Evolutionary conservation across 495 filamentous ascomycete species (phyloP).

Genomic region (Neurospora sp.): DNA sequence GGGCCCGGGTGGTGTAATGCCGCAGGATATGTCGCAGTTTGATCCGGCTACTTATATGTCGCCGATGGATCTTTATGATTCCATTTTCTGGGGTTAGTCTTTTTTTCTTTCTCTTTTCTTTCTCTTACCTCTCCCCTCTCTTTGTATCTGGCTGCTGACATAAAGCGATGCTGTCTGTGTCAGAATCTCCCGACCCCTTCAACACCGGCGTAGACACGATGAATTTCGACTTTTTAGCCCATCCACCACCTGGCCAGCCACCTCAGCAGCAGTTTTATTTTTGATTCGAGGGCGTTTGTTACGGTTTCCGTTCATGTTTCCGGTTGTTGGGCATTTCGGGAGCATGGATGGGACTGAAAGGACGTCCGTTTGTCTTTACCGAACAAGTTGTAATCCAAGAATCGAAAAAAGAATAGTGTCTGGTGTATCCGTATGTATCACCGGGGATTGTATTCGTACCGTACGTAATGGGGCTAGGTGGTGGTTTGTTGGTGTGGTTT

Average conservation of each 20-base stretch:
- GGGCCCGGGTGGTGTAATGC: constrained; percentile 5
- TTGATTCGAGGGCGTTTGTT: constrained; percentile 7
- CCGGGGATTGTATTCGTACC: too few relatives aligned
- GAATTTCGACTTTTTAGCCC: constrained; percentile 42
- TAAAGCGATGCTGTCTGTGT: too few relatives aligned
- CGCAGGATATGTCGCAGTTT: constrained; percentile 27
- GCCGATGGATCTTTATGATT: constrained; percentile 49
- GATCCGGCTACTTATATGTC: constrained; percentile 39
- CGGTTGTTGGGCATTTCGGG: too few relatives aligned
- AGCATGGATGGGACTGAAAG: too few relatives aligned
- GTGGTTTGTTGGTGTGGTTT: background rate
- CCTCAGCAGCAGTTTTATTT: constrained; percentile 40
- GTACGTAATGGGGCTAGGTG: too few relatives aligned
- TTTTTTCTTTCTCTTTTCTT: background rate
- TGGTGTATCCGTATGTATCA: too few relatives aligned
- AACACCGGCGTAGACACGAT: constrained; percentile 36
- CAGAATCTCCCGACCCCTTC: constrained; percentile 41
- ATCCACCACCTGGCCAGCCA: constrained; percentile 38
- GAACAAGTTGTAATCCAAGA: too few relatives aligned
- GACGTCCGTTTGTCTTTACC: too few relatives aligned
- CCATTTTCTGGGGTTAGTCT: constrained; percentile 47
- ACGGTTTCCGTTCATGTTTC: too few relatives aligned
- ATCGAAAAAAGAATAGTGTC: too few relatives aligned
- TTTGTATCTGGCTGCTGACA: too few relatives aligned
- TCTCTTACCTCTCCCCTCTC: background rate